Percentiles rank a stretch among this genome's conserved stretches.
Evolutionary conservation across 495 filamentous ascomycete genomes (phyloP).

Genomic region (Daldinia concentrica): DNA sequence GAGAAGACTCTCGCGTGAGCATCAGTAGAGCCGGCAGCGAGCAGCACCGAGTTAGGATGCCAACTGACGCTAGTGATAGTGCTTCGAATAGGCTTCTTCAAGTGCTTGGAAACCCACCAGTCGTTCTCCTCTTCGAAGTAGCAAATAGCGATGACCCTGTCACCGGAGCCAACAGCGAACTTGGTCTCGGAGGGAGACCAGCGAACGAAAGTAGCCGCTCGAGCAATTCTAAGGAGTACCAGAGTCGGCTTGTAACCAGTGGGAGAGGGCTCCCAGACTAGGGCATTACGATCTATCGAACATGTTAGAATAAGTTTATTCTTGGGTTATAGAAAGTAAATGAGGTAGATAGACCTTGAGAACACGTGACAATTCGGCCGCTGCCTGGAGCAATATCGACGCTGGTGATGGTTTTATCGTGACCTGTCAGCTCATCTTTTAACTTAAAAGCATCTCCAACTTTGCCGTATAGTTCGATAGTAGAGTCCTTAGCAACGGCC

Average conservation of each 20-base stretch:
- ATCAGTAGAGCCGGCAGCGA: slow-evolving; percentile 94
- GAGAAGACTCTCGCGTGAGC: slow-evolving; percentile 97
- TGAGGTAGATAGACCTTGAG: slow-evolving; percentile 71
- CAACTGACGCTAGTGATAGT: slow-evolving; percentile 93
- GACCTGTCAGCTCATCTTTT: slow-evolving; percentile 91
- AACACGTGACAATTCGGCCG: slow-evolving; percentile 96
- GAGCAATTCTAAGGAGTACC: slow-evolving; percentile 95
- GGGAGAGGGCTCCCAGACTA: slow-evolving; percentile 94
- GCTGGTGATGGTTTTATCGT: slow-evolving; percentile 95
- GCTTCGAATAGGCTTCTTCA: slow-evolving; percentile 97
- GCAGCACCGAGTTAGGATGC: slow-evolving; percentile 96
- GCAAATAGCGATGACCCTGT: slow-evolving; percentile 94
- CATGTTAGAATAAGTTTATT: slow-evolving; percentile 3
- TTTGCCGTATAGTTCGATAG: slow-evolving; percentile 85
- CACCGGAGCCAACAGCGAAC: slow-evolving; percentile 96
- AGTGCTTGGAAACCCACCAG: slow-evolving; percentile 99
- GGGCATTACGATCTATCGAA: slow-evolving; percentile 88
- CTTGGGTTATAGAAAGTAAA: background rate
- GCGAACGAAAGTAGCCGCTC: slow-evolving; percentile 94
- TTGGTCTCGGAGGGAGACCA: slow-evolving; percentile 98
- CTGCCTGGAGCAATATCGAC: slow-evolving; percentile 92
- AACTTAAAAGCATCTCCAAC: slow-evolving; percentile 80
- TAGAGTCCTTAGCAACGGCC: slow-evolving; percentile 89
- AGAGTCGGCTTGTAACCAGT: slow-evolving; percentile 96
- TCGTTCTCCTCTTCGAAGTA: slow-evolving; percentile 99